Evolutionary conservation across 345 rosid genomes (phyloP), one percentile per base, ranked within the genome.

Genomic region (Draba incana): DNA sequence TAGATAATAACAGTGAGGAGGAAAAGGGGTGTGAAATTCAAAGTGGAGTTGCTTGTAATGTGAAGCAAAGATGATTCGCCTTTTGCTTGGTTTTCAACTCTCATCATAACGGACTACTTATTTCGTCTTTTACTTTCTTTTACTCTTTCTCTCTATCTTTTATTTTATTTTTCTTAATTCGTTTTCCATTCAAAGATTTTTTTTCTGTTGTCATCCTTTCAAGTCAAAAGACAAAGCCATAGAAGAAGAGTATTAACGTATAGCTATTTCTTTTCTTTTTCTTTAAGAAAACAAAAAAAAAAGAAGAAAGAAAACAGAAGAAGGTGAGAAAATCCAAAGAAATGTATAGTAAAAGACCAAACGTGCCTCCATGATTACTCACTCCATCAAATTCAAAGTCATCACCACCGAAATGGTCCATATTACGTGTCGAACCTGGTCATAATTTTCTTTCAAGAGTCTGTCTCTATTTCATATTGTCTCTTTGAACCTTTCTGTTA

Each of bases 1-100:
- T 16, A 35, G 62, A 71, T n/a, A 10, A 53, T 59, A 35, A 35
- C 37, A 33, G 57, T 44, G 50, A 52, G 46, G 25, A 53, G 25
- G 14, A 55, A 67, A 53, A 8, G 39, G 10, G 52, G 31, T 24
- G n/a, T 42, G 1, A 28, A 75, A 54, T 62, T 68, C 11, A 66
- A 53, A 68, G 69, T 68, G 78, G 69, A 56, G 74, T 68, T 75
- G 70, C 69, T 75, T 68, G 78, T 62, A 68, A 31, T 62, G 65
- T 16, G 74, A 75, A 75, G 78, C 78, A 75, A 68, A 62, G 25
- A 53, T 68, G 65, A 68, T 62, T 75, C 60, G 47, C 51, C 78
- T 75, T 75, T 75, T 68, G 79, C 70, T 64, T 75, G 65, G 79
- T 75, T 75, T 75, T 75, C 79, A 75, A 75, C 79, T 57, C 66